Evolutionary conservation across 306 rosid species (phyloP).

Genomic region (Glycine tomentella): DNA sequence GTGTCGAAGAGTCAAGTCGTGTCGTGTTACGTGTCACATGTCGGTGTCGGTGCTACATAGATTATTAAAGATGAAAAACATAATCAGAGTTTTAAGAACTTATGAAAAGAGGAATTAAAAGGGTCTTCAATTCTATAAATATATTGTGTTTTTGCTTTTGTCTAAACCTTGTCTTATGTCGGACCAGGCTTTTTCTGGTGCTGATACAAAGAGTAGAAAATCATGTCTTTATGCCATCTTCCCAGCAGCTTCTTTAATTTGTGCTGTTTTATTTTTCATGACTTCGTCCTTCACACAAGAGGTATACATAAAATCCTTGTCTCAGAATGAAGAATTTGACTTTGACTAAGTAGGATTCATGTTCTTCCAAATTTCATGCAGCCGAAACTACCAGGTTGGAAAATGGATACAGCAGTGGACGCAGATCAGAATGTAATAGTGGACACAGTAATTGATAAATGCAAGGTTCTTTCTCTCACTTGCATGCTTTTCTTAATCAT

Average conservation of each 20-base stretch:
- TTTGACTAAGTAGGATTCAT: conserved; percentile 31
- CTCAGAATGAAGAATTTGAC: not conserved
- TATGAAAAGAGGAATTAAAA: not conserved
- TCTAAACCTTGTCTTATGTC: conserved; percentile 18
- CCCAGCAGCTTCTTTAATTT: conserved; percentile 63
- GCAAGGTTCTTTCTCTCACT: conserved; percentile 67
- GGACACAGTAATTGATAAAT: conserved; percentile 41
- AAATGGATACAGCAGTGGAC: not conserved
- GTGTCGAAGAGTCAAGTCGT: no score
- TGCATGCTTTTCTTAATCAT: not conserved
- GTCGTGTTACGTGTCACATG: no score
- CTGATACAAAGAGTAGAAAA: conserved; percentile 54
- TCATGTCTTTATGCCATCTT: conserved; percentile 58
- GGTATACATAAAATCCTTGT: conserved; percentile 48
- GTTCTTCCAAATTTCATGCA: conserved; percentile 30
- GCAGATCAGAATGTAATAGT: conserved; percentile 1
- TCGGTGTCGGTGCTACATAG: no score
- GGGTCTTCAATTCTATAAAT: not conserved
- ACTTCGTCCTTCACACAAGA: conserved; percentile 52
- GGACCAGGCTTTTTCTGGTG: conserved; percentile 53
- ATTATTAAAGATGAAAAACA: not conserved
- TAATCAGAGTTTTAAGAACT: not conserved
- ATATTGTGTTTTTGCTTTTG: not conserved
- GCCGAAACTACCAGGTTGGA: conserved; percentile 59
- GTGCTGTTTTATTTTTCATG: conserved; percentile 51